Base-by-base conservation (phyloP, 1,284 basidiomycete genomes). In the Takashimella tepidaria region DNA sequence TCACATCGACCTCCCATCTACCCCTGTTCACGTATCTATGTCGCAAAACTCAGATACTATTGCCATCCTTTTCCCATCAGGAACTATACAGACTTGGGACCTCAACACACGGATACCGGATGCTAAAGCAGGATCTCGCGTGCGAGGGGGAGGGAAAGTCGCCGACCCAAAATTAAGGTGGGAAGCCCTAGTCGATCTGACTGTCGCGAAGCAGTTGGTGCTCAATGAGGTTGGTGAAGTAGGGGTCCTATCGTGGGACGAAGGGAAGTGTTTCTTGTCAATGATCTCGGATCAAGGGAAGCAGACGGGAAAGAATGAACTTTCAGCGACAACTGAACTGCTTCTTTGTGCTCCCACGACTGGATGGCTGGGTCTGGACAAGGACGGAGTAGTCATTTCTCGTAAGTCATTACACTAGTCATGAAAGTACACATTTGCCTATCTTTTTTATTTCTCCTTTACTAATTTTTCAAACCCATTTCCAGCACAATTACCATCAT, bases 1-100 rank as follows among this genome's bases (percentile, higher is more conserved):
- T 66, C 80, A 82, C 51, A 80, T 96, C 49, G 41, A 76, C 20
- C 67, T 83, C 12, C 71, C 76, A 64, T 73, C 57, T 63, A 69
- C 82, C 0, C 88, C 89, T 0, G 72, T 85, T 2, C 85, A 93
- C 67, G 74, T 84, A 3, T 77, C 84, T 2, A 84, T 91, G 57
- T 84, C 86, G 0, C 59, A 80, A 1, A 64, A 73, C 13, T 72
- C 77, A 5, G 86, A 92, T 58, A 68, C 81, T 1, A 70, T 95
- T 1, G 85, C 82, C 4, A 70, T 84, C 1, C 76, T 96, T 1
- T 89, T 85, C 55, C 56, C 68, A 2, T 67, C 74, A 24, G 77
- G 75, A 0, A 31, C 45, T 4, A 69, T 88, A 3, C 83, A 87
- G 53, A 60, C 91, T 2, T 92, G 85, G 82, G 77, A 82, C 41